Base-by-base conservation (phyloP, 2,329 filamentous ascomycete species). In the Simplicillium sp. region DNA sequence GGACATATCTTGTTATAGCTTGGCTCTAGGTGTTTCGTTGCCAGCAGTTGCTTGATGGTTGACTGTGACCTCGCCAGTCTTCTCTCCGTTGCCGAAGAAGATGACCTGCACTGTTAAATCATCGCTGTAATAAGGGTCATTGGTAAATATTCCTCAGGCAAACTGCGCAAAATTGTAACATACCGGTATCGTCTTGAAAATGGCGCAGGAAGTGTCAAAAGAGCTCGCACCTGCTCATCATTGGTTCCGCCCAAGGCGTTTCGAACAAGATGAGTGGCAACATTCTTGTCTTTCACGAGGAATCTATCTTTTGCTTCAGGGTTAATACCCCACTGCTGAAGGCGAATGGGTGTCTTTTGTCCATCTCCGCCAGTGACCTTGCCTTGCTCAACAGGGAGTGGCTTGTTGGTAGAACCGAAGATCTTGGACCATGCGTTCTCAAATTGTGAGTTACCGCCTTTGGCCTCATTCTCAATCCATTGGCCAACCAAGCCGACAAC, bases 21-120 rank as follows among this genome's bases (percentile, higher is more conserved):
- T 68, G 14, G 65, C 52, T 53, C 57, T 64, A 39, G 61, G 53
- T 31, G 49, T 46, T 29, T 57, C 55, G 37, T 62, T 53, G 9
- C 56, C 51, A 32, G 84, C 86, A 45, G 82, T 94, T 2, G 92
- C 92, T 55, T 96, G 90, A 48, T 82, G 71, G 62, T 97, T 98
- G 43, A 94, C 61, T 5, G 82, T 76, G 5, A 97, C 83, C 47
- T 83, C 82, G 29, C 89, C 88, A 25, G 75, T 84, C 58, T 81
- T 81, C 40, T 81, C 69, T 29, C 82, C 78, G 51, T 94, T 79
- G 45, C 92, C 92, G 54, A 98, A 98, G 73, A 98, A 98, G 56
- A 98, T 94, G 46, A 98, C 92, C 61, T 98, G 87, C 13, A 98
- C 90, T 0, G 92, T 98, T 47, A 98, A 67, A 58, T 98, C 92